A percentile compares a stretch with the other conserved stretches of the same genome.
These are phyloP conservation scores for Penicillium polonicum DNA, from an alignment of 2,329 filamentous ascomycete genomes.

Conservation along the genomic window DNA sequence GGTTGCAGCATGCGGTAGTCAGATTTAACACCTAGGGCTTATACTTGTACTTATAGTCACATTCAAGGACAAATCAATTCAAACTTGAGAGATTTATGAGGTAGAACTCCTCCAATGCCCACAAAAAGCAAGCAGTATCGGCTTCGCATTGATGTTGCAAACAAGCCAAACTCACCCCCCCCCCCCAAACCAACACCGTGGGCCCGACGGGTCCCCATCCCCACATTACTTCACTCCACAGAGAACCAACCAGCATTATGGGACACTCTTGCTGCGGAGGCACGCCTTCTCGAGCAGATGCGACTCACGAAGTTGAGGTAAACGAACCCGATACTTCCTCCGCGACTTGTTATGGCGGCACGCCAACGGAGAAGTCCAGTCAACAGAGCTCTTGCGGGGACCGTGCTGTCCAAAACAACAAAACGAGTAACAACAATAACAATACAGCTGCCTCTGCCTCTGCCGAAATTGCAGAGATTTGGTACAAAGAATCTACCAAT, in stretches of 20 bases:
- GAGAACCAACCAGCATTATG: not conserved
- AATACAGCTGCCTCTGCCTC: not conserved
- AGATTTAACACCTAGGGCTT: too few species aligned
- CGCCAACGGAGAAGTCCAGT: not conserved
- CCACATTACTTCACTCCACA: not conserved
- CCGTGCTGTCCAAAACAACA: not conserved
- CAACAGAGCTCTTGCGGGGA: not conserved
- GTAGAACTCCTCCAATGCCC: too few species aligned
- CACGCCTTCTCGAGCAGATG: not conserved
- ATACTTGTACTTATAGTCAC: too few species aligned
- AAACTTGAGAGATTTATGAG: too few species aligned
- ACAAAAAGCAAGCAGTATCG: too few species aligned
- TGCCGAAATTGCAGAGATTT: not conserved
- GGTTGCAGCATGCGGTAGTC: too few species aligned
- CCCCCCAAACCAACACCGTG: too few species aligned
- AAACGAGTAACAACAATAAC: too few species aligned
- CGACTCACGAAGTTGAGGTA: not conserved
- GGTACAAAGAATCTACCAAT: not conserved
- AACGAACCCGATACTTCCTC: not conserved
- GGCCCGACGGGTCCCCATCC: not conserved
- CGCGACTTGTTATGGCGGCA: not conserved
- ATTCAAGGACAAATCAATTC: too few species aligned
- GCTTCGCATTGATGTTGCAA: too few species aligned
- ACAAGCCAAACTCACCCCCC: too few species aligned
- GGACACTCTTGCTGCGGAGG: not conserved